Base-by-base conservation (phyloP, 768 basidiomycete species). In the Tremella fuciformis region DNA sequence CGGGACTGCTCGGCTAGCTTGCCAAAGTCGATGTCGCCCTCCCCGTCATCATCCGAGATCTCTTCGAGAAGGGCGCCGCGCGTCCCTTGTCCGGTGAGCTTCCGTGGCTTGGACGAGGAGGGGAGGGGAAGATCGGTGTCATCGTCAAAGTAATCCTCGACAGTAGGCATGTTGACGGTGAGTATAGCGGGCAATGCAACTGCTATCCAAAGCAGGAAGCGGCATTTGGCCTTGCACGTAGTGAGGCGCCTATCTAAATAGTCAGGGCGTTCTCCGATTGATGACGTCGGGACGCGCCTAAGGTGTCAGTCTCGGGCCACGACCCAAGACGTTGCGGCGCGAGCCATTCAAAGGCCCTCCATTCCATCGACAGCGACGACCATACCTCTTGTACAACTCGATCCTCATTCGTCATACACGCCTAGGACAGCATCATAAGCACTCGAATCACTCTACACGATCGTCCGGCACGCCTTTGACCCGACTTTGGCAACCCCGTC, bases 121-220 rank as follows among this genome's bases (percentile, higher is more conserved):
- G 91, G 91, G 19, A 93, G 81, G 0, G 90, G 88, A 15, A 93
- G 83, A 73, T 94, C 91, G 13, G 89, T 90, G 70, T 94, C 91
- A 79, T 96, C 92, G 83, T 94, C 90, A 70, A 93, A 94, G 84
- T 84, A 70, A 86, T 85, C 60, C 84, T 81, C 62, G 85, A 80
- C 62, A 84, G 85, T 71, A 6, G 72, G 71, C 73, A 69, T 85
- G 81, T 66, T 86, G 86, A 34, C 11, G 29, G 29, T 34, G 6
- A 11, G 11, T 34, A 11, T 34, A 34, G 29, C 29, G 29, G 29
- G 11, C 11, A 11, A 34, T 6, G 29, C 11, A 34, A 11, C 11
- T 6, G 29, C 11, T 34, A 11, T 11, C 29, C 29, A 34, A 34
- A 11, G 4, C 6, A 34, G 29, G 29, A 34, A 4, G 29, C 4